Conservation (phyloP, 495 filamentous ascomycete species). For the Rostrohypoxylon terebratum region DNA sequence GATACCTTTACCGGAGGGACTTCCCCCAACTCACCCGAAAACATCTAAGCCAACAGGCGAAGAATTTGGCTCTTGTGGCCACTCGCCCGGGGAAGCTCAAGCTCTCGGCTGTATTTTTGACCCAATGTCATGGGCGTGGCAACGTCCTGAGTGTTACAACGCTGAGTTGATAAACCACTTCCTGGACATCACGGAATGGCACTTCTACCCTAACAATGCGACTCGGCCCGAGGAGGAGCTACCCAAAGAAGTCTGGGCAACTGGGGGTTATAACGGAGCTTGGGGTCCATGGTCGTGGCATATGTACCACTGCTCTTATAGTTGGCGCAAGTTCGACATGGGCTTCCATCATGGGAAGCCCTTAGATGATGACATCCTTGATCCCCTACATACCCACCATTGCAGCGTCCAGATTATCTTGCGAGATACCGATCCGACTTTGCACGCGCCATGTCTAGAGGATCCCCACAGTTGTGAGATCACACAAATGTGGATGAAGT, state of each 20-base stretch:
- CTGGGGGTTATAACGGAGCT: slow-evolving; percentile 9
- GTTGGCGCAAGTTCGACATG: slow-evolving; percentile 21
- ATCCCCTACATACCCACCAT: neutral
- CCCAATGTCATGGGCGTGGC: slow-evolving; percentile 30
- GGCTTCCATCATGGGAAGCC: slow-evolving; percentile 15
- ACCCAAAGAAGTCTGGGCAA: slow-evolving; percentile 7
- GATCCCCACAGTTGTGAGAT: slow-evolving; percentile 14
- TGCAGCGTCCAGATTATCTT: slow-evolving; percentile 9
- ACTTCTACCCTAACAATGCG: slow-evolving; percentile 21
- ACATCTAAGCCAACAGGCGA: slow-evolving; percentile 11
- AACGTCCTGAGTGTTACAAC: slow-evolving; percentile 20
- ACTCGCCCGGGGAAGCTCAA: slow-evolving; percentile 16
- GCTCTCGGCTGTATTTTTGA: slow-evolving; percentile 27
- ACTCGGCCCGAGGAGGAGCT: slow-evolving; percentile 17
- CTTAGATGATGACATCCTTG: slow-evolving; percentile 30
- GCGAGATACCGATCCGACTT: neutral
- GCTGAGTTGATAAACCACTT: slow-evolving; percentile 28
- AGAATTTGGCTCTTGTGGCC: slow-evolving; percentile 27
- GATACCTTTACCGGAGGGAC: neutral
- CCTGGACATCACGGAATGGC: slow-evolving; percentile 25
- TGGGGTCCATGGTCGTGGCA: slow-evolving; percentile 13
- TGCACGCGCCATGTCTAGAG: neutral
- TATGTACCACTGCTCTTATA: slow-evolving; percentile 24
- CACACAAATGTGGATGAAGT: slow-evolving; percentile 25
- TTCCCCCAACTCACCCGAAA: neutral